These are phyloP conservation scores for Penicillium sp. DNA, from an alignment of 2,329 filamentous ascomycete genomes.

Conservation along the genomic window DNA sequence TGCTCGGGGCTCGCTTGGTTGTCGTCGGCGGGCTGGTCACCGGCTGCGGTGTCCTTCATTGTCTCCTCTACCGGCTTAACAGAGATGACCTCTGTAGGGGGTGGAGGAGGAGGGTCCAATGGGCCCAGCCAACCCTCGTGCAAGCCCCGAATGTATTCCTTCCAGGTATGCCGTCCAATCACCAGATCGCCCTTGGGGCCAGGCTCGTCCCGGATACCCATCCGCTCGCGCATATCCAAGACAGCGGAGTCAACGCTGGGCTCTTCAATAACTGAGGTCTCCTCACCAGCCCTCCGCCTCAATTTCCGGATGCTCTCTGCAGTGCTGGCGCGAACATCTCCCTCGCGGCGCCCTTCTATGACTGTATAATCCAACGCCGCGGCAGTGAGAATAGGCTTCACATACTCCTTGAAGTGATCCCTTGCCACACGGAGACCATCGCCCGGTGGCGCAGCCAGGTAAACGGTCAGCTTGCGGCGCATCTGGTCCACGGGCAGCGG, in stretches of 20 bases:
- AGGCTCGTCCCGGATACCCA: constrained; percentile 69
- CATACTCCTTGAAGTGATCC: constrained; percentile 93
- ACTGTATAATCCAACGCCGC: constrained; percentile 96
- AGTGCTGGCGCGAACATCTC: constrained; percentile 84
- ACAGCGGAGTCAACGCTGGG: constrained; percentile 62
- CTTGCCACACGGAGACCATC: constrained; percentile 83
- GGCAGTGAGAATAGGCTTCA: constrained; percentile 88
- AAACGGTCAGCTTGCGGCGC: constrained; percentile 82
- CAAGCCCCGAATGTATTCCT: constrained; percentile 89
- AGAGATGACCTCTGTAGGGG: constrained; percentile 15
- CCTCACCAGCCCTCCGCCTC: constrained; percentile 62
- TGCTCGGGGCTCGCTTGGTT: constrained; percentile 38
- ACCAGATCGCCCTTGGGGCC: constrained; percentile 82
- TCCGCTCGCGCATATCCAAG: constrained; percentile 63
- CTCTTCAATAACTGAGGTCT: constrained; percentile 45
- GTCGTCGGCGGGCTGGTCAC: constrained; percentile 16
- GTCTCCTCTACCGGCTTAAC: constrained; percentile 28
- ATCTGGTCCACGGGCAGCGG: constrained; percentile 71
- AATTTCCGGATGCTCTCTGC: constrained; percentile 78
- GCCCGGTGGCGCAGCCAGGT: constrained; percentile 80
- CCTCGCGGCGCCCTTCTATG: constrained; percentile 85
- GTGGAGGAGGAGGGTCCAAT: constrained; percentile 53
- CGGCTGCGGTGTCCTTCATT: constrained; percentile 30
- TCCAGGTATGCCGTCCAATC: constrained; percentile 91
- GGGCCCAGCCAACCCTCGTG: constrained; percentile 97